phyloP scores from a whole-genome alignment of 257 asterid species.

The Paraleonurus japonicus region DNA sequence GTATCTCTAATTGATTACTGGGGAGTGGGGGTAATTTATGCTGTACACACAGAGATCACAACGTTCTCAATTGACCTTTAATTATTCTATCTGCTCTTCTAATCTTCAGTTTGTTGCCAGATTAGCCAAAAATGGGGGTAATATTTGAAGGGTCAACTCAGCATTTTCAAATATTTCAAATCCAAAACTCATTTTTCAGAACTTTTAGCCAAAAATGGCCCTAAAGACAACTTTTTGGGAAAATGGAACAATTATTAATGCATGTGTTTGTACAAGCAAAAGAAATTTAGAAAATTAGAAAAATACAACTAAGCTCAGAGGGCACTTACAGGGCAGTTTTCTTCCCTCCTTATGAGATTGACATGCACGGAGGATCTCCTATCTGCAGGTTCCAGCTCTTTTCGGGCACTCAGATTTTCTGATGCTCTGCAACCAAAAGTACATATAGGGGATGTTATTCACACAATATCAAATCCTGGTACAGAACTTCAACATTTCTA shows the following conservation, averaged over 20 bases:
- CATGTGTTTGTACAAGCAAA: neutral
- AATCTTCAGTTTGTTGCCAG: neutral
- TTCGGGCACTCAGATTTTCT: constrained; percentile 84
- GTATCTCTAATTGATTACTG: neutral
- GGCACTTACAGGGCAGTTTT: constrained; percentile 68
- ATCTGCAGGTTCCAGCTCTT: constrained; percentile 88
- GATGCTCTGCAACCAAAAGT: constrained; percentile 66
- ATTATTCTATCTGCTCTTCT: neutral
- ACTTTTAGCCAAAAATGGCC: neutral
- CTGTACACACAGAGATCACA: neutral
- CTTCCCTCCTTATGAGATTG: constrained; percentile 86
- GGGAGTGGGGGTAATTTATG: neutral
- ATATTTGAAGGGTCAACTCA: neutral
- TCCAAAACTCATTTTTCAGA: neutral
- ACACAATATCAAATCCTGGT: constrained; percentile 1
- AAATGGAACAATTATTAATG: neutral
- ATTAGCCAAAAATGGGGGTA: neutral
- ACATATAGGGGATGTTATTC: neutral
- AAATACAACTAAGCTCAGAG: neutral
- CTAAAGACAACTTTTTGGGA: neutral
- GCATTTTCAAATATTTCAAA: neutral
- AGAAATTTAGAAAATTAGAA: neutral
- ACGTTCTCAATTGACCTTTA: neutral
- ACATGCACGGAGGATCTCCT: constrained; percentile 72
- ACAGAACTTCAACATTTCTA: neutral